These are phyloP conservation scores for Solanum etuberosum DNA, from an alignment of 257 asterid species.

Conservation along the genomic window DNA sequence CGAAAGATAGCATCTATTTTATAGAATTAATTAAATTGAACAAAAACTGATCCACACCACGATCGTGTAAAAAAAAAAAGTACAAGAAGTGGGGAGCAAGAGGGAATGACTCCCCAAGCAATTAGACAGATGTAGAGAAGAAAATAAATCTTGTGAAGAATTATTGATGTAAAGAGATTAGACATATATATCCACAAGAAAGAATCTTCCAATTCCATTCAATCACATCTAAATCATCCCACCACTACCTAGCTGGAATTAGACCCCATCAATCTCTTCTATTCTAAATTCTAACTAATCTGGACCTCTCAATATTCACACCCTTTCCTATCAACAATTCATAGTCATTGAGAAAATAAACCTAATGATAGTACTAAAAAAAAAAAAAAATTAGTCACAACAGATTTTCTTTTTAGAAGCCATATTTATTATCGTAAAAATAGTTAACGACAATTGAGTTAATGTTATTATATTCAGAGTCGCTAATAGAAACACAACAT, in stretches of 20 bases:
- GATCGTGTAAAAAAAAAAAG: too few relatives aligned
- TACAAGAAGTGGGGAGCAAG: not conserved
- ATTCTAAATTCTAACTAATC: not conserved
- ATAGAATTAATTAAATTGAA: too few relatives aligned
- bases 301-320: slow-evolving; percentile 1
- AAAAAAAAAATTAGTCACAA: too few relatives aligned
- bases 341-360: not conserved
- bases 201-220: slow-evolving; percentile 13
- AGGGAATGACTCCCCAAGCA: not conserved
- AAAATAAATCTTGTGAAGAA: not conserved
- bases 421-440: too few relatives aligned
- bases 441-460: not conserved
- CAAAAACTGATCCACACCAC: not conserved
- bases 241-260: slow-evolving; percentile 1
- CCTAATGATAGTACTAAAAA: too few relatives aligned
- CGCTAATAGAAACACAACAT: not conserved
- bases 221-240: slow-evolving; percentile 11
- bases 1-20: accelerated
- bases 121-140: not conserved
- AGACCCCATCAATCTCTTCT: slow-evolving; percentile 11
- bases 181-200: slow-evolving; percentile 4
- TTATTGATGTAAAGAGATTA: not conserved
- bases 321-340: not conserved
- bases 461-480: not conserved
- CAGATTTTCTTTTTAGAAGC: too few relatives aligned